Conservation (phyloP, 192 early-diverging fungal genomes). For the Entophlyctis luteolus region DNA sequence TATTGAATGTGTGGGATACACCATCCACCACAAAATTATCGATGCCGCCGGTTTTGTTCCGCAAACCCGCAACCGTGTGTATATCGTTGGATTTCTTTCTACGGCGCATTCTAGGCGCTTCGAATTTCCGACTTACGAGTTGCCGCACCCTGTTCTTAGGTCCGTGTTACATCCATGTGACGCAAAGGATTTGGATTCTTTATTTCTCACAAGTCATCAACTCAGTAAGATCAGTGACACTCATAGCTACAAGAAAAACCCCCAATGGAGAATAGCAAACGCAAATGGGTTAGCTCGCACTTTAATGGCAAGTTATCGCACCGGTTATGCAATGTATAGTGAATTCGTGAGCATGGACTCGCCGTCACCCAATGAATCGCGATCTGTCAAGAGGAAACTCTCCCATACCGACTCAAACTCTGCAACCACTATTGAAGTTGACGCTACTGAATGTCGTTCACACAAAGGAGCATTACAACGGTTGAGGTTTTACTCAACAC, state of each 20-base stretch:
- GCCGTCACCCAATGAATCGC: no score
- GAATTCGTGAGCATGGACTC: slow-evolving; percentile 1
- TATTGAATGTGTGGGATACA: background rate
- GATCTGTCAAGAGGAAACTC: background rate
- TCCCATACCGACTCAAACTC: background rate
- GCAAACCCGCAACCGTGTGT: slow-evolving; percentile 16
- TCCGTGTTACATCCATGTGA: no score
- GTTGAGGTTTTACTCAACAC: slow-evolving; percentile 10
- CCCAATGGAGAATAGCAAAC: slow-evolving; percentile 3
- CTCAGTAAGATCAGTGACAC: background rate
- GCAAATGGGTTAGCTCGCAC: background rate
- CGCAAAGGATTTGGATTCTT: no score
- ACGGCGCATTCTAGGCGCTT: background rate
- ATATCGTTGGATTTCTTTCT: slow-evolving; percentile 4
- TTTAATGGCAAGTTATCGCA: slow-evolving; percentile 11
- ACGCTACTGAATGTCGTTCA: background rate
- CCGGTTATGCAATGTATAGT: slow-evolving; percentile 12
- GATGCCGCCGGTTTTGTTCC: background rate
- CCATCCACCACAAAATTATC: slow-evolving; percentile 1
- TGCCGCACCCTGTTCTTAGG: no score
- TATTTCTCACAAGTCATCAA: slow-evolving; percentile 1
- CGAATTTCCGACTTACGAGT: background rate
- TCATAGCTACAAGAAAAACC: slow-evolving; percentile 5
- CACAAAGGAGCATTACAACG: background rate
- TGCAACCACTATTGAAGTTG: background rate